Evolutionary conservation across 2,329 filamentous ascomycete genomes (phyloP), one percentile per base, ranked within the genome.

Genomic region (Exophiala xenobiotica): DNA sequence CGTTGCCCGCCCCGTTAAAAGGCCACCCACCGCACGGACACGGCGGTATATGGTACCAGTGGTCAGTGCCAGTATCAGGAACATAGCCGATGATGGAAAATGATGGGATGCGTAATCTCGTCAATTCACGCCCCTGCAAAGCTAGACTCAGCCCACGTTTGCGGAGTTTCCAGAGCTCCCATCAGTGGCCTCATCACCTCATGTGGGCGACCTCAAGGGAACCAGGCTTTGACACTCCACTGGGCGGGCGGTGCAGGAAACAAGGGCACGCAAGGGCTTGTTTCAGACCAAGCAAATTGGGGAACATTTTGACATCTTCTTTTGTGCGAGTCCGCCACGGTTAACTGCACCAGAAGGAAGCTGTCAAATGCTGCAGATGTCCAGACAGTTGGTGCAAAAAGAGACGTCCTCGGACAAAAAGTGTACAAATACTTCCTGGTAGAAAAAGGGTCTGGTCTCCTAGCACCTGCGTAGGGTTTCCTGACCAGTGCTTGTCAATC

Each of bases 351-450:
- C 18, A 29, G 42, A 48, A 22, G 31, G 37, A 49, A 47, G 46
- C 46, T 56, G 54, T 51, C 54, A 56, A 20, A 11, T 31, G 50
- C 49, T 53, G 54, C 54, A 56, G 54, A 53, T 31, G 37, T 48
- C 46, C 54, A 57, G 40, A 27, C 41, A 22, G 44, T 22, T 39
- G 49, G 33, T 38, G 54, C 37, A 54, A 54, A 57, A 56, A 38
- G 33, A 37, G 27, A 57, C 54, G 44, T 54, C 51, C 42, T 24
- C 24, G 40, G 46, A 45, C 31, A 12, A 23, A 45, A 42, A 22
- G 46, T 45, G 40, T 39, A 49, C 23, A 45, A 11, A 46, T 12
- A 31, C 14, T 39, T 22, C 38, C 9, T 49, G 26, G 6, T 29
- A 37, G 20, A 4, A 16, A 27, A 24, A 26, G 18, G 29, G 38